Conservation (phyloP, 2,329 filamentous ascomycete species). For the Ophiostoma montium region DNA sequence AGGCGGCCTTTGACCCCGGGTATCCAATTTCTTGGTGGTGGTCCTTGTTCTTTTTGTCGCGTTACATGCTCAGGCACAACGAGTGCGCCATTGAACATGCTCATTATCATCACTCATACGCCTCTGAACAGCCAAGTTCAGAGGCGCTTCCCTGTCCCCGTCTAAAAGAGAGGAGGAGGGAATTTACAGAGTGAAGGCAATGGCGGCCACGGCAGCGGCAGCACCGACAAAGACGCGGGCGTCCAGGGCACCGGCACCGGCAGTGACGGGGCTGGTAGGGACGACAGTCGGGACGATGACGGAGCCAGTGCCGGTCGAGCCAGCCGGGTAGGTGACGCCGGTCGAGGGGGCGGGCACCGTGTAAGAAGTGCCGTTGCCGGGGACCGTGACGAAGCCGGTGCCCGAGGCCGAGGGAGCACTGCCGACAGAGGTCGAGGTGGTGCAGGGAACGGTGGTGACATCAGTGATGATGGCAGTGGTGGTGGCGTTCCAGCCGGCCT, state of each 20-base stretch:
- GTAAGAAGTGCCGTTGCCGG: constrained; percentile 4
- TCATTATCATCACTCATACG: neutral
- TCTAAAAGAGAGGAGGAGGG: neutral
- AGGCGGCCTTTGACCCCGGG: neutral
- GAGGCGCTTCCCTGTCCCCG: no score
- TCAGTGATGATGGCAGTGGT: neutral
- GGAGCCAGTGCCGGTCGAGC: neutral
- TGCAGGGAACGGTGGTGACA: constrained; percentile 4
- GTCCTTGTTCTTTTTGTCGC: neutral
- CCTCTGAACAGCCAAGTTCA: neutral
- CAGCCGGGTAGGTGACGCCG: neutral
- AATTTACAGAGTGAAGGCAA: constrained; percentile 12
- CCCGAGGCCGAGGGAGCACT: neutral
- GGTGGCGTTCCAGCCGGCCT: constrained; percentile 1
- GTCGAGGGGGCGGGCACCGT: neutral
- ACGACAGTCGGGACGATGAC: neutral
- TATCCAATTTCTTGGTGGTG: constrained; percentile 2
- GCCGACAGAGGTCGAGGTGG: constrained; percentile 5
- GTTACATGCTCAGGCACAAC: neutral
- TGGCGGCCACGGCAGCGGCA: constrained; percentile 11
- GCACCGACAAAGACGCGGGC: constrained; percentile 10
- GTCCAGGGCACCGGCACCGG: constrained; percentile 8
- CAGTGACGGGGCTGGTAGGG: constrained; percentile 1
- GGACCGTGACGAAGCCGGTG: constrained; percentile 1
- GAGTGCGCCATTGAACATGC: neutral